These are phyloP conservation scores for Solidago caesia DNA, from an alignment of 129 eudicot genomes.

Conservation along the genomic window DNA sequence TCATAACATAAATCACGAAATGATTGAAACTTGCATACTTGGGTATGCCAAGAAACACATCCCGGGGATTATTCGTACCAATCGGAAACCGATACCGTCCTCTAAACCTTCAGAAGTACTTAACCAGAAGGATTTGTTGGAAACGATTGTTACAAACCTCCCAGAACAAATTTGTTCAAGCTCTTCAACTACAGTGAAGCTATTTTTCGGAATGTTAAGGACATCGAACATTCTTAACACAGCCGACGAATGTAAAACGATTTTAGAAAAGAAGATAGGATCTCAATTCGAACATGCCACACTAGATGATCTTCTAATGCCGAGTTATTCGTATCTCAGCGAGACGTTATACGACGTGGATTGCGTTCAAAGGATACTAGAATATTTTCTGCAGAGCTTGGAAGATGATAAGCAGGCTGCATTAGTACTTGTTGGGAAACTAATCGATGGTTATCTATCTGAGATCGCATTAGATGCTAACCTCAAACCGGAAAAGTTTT, in stretches of 20 bases:
- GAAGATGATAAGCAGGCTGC: conserved; percentile 41
- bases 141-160: conserved; percentile 53
- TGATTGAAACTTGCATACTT: conserved; percentile 34
- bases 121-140: conserved; percentile 78
- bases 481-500: conserved; percentile 71
- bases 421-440: conserved; percentile 76
- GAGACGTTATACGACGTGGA: conserved; percentile 91
- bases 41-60: conserved; percentile 40
- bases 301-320: conserved; percentile 80
- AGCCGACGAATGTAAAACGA: conserved; percentile 43
- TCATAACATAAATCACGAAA: conserved; percentile 18
- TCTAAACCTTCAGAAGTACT: conserved; percentile 43
- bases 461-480: conserved; percentile 90
- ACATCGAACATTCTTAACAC: conserved; percentile 36
- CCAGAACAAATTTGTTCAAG: conserved; percentile 46
- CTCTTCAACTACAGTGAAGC: conserved; percentile 44
- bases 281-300: conserved; percentile 76
- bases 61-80: conserved; percentile 67
- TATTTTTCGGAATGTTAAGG: conserved; percentile 39
- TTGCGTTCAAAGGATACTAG: conserved; percentile 74
- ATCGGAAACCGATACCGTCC: conserved; percentile 41
- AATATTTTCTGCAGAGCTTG: conserved; percentile 45
- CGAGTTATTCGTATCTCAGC: conserved; percentile 84
- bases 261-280: conserved; percentile 85
- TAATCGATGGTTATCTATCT: conserved; percentile 86